phyloP scores from a whole-genome alignment of 495 filamentous ascomycete species.

The Penicillium pancosmium region DNA sequence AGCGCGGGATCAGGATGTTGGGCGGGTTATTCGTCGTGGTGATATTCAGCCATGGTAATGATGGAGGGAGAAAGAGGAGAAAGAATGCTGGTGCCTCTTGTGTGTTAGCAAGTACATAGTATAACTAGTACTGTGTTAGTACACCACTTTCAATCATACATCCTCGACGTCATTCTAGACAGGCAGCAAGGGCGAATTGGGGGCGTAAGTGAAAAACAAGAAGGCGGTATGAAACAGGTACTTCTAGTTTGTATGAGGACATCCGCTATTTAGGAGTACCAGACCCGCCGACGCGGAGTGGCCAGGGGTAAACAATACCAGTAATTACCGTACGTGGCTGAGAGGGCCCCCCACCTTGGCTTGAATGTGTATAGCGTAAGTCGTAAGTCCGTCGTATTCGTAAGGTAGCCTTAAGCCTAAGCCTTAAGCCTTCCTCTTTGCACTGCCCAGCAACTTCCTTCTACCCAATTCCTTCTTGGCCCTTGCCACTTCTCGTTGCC shows the following conservation, averaged over 20 bases:
- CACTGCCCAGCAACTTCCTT: conserved; percentile 21
- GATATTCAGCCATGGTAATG: conserved; percentile 46
- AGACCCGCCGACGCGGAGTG: not conserved
- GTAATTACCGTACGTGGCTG: conserved; percentile 5
- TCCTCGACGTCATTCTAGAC: too few species aligned
- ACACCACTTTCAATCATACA: too few species aligned
- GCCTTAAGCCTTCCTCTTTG: not conserved
- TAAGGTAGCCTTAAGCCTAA: too few species aligned
- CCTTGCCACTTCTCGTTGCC: not conserved
- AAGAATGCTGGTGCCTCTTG: not conserved
- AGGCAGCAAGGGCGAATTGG: not conserved
- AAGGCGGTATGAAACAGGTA: not conserved
- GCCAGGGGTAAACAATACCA: conserved; percentile 3
- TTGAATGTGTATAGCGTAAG: not conserved
- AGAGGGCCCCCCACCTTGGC: conserved; percentile 2
- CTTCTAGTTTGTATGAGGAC: not conserved
- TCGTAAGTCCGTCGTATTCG: too few species aligned
- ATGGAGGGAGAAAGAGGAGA: not conserved
- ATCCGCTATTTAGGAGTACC: not conserved
- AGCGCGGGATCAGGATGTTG: conserved; percentile 48
- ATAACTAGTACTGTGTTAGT: too few species aligned
- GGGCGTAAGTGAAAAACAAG: not conserved
- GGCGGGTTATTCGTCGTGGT: conserved; percentile 39
- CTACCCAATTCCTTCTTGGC: conserved; percentile 6
- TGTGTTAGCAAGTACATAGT: not conserved